Evolutionary conservation across 1,139 yeast species (phyloP).

Genomic region (Pneumocystis oryctolagi): DNA sequence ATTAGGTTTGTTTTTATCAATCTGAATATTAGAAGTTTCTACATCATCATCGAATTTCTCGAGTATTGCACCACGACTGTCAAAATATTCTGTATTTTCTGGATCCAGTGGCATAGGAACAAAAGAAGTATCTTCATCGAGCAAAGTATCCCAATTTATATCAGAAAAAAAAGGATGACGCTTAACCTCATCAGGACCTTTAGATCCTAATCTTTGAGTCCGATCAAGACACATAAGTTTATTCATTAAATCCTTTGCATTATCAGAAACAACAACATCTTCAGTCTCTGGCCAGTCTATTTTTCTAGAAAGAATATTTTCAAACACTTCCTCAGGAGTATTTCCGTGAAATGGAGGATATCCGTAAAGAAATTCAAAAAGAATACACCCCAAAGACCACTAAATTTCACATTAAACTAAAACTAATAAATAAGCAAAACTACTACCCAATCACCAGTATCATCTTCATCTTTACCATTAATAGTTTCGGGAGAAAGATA

Average conservation of each 20-base stretch:
- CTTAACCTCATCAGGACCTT: slow-evolving; percentile 68
- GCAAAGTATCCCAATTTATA: slow-evolving; percentile 61
- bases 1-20: neutral
- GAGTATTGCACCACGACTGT: slow-evolving; percentile 68
- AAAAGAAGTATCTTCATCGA: slow-evolving; percentile 65
- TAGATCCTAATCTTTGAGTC: slow-evolving; percentile 49
- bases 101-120: slow-evolving; percentile 70
- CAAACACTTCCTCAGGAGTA: slow-evolving; percentile 68
- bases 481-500: slow-evolving; percentile 95
- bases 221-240: slow-evolving; percentile 52
- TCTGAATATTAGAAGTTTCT: slow-evolving; percentile 4
- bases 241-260: slow-evolving; percentile 59
- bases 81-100: slow-evolving; percentile 84
- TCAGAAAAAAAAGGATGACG: slow-evolving; percentile 59
- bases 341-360: slow-evolving; percentile 88
- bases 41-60: slow-evolving; percentile 16
- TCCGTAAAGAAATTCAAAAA: slow-evolving; percentile 84
- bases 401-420: neutral
- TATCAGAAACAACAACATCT: slow-evolving; percentile 34
- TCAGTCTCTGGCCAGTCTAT: slow-evolving; percentile 81
- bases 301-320: slow-evolving; percentile 54
- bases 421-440: neutral
- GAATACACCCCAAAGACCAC: slow-evolving; percentile 92
- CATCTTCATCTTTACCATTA: slow-evolving; percentile 69
- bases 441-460: slow-evolving; percentile 65